phyloP scores from a whole-genome alignment of 2,329 filamentous ascomycete genomes.

The Clonostachys byssicola region DNA sequence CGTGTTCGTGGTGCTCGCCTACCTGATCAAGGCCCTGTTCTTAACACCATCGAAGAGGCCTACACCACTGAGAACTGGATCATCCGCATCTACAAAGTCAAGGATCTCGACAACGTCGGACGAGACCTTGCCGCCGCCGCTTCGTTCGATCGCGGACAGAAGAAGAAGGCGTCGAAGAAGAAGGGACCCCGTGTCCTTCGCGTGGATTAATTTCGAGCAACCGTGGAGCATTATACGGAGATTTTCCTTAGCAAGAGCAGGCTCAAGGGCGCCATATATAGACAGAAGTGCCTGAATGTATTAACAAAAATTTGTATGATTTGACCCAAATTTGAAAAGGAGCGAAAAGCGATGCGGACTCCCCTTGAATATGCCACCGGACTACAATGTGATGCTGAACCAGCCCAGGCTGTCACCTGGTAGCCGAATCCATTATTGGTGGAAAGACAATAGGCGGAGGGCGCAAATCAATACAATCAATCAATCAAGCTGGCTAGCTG shows the following conservation, averaged over 20 bases:
- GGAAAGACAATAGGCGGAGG: no score
- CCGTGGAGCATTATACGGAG: slow-evolving; percentile 1
- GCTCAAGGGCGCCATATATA: neutral
- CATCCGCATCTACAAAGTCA: slow-evolving; percentile 99
- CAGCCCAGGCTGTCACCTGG: no score
- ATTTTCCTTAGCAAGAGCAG: slow-evolving; percentile 1
- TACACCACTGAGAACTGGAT: slow-evolving; percentile 99
- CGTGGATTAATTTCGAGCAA: slow-evolving; percentile 53
- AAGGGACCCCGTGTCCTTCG: slow-evolving; percentile 68
- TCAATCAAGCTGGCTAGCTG: no score
- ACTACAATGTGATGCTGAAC: no score
- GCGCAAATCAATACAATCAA: no score
- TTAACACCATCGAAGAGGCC: slow-evolving; percentile 90
- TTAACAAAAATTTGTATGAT: slow-evolving; percentile 22
- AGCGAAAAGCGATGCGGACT: no score
- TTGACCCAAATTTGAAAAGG: neutral
- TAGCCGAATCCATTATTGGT: no score
- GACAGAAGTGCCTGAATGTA: slow-evolving; percentile 23
- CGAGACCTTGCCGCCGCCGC: slow-evolving; percentile 72
- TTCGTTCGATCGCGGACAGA: slow-evolving; percentile 73
- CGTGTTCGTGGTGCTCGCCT: slow-evolving; percentile 79
- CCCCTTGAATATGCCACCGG: no score
- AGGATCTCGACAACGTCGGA: slow-evolving; percentile 94
- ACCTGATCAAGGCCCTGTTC: slow-evolving; percentile 78
- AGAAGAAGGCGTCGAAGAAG: slow-evolving; percentile 76